A percentile compares a stretch with the other conserved stretches of the same genome.
Evolutionary conservation across 1,139 yeast species (phyloP).

Genomic region (Zygoascus meyerae): DNA sequence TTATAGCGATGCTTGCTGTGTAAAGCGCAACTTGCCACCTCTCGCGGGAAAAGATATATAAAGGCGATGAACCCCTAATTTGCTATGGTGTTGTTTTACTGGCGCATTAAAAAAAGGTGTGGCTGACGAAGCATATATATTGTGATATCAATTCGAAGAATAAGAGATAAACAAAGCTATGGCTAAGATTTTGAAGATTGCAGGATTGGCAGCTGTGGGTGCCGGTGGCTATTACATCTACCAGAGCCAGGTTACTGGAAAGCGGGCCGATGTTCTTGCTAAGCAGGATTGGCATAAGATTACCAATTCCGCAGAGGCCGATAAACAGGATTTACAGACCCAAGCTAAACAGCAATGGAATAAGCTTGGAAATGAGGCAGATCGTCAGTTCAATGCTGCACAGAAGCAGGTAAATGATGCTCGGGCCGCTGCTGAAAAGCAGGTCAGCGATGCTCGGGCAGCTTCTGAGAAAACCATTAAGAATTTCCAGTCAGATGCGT

Average conservation of each 20-base stretch:
- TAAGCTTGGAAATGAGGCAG: conserved; percentile 5
- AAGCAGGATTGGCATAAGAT: conserved; percentile 22
- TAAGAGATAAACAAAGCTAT: neutral
- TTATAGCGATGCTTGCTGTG: no score
- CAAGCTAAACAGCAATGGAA: conserved; percentile 8
- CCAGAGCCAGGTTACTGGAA: conserved; percentile 30
- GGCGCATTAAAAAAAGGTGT: neutral
- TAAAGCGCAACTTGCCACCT: no score
- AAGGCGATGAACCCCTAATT: no score
- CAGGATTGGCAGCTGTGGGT: conserved; percentile 33
- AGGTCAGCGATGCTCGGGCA: conserved; percentile 12
- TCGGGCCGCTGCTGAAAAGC: conserved; percentile 13
- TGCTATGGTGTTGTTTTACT: no score
- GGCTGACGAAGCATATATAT: neutral
- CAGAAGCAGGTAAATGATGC: conserved; percentile 8
- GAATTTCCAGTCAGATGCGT: conserved; percentile 19
- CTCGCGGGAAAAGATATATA: no score
- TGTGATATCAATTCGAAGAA: neutral
- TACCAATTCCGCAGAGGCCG: conserved; percentile 4
- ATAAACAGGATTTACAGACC: neutral
- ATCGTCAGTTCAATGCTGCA: conserved; percentile 5
- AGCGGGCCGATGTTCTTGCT: conserved; percentile 25
- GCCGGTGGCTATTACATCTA: conserved; percentile 38
- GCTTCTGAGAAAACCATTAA: conserved; percentile 9
- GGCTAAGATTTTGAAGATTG: conserved; percentile 12